These are phyloP conservation scores for Haplographium delicatum DNA, from an alignment of 495 filamentous ascomycete species.

Conservation along the genomic window DNA sequence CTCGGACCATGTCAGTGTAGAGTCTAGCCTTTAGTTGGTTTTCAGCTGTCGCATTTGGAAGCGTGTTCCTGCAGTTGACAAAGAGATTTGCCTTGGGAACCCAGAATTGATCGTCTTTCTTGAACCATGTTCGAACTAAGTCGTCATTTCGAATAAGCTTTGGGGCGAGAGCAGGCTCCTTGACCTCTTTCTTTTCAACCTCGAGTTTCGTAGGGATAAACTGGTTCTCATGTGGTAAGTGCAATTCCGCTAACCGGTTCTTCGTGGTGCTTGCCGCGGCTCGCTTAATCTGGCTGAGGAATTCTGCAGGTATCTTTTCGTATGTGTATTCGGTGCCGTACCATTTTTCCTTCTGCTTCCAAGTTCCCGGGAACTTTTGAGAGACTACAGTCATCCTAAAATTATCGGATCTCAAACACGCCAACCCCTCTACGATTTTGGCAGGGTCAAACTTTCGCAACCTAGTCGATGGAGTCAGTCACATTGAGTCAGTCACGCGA, in stretches of 20 bases:
- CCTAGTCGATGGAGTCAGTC: slow-evolving; percentile 28
- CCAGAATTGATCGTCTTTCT: slow-evolving; percentile 99
- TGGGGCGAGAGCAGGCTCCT: slow-evolving; percentile 66
- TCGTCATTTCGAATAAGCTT: slow-evolving; percentile 86
- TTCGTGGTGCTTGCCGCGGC: slow-evolving; percentile 53
- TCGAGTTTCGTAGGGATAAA: slow-evolving; percentile 93
- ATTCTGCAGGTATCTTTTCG: slow-evolving; percentile 74
- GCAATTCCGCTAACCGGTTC: slow-evolving; percentile 62
- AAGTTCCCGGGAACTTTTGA: slow-evolving; percentile 75
- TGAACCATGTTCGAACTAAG: slow-evolving; percentile 85
- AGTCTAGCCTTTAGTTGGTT: slow-evolving; percentile 72
- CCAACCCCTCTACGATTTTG: slow-evolving; percentile 68
- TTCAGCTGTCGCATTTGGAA: slow-evolving; percentile 70
- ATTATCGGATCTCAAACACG: slow-evolving; percentile 79
- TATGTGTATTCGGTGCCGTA: slow-evolving; percentile 92
- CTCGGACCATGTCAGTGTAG: slow-evolving; percentile 82
- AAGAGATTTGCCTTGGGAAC: slow-evolving; percentile 89
- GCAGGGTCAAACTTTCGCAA: slow-evolving; percentile 73
- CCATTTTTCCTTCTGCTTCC: slow-evolving; percentile 91
- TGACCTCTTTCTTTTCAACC: slow-evolving; percentile 87
- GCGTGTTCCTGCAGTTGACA: slow-evolving; percentile 71
- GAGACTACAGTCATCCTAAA: slow-evolving; percentile 79
- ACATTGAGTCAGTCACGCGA: background rate
- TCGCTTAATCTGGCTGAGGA: slow-evolving; percentile 61
- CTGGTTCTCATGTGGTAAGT: slow-evolving; percentile 89